Base-by-base conservation (phyloP, 257 asterid genomes). In the Galeopsis tetrahit region DNA sequence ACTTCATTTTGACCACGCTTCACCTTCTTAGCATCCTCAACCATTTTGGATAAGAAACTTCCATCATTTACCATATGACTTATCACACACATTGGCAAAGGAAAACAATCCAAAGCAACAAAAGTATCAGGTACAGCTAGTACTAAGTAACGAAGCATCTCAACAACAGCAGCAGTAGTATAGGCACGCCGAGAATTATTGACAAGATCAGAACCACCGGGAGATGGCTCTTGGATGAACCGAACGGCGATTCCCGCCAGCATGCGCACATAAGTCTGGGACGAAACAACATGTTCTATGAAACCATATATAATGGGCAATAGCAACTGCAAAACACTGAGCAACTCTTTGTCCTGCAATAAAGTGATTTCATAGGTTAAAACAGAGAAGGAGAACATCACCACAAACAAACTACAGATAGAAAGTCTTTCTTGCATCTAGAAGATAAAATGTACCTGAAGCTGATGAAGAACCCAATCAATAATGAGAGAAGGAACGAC, bases 191-290 rank as follows among this genome's bases (percentile, higher is more conserved):
- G 87, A 42, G 99, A 95, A 85, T 92, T 92, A 66, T 90, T 91
- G 53, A 92, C 96, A 66, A 90, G 99, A 84, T 95, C 97, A 72
- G 98, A 89, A 73, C 99, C 96, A 72, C 98, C 98, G 72, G 99
- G 98, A 76, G 96, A 88, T 80, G 96, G 96, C 80, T 92, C 99
- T 76, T 78, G 89, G 77, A 92, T 89, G 74, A 88, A 92, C 43
- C 90, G 91, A 75, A 86, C 51, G 71, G 99, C 94, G 44, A 88
- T 75, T 14, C 90, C 86, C 43, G 80, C 96, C 77, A 95, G 82
- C 77, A 85, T 77, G 42, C 92, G 95, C 42, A 95, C 98, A 81
- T 90, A 95, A 11, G 90, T 85, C 84, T 95, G 99, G 66, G 97
- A 95, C 76, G 85, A 87, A 69, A 95, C 93, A 75, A 92, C 91